These are phyloP conservation scores for Zygoascus bituminiphila DNA, from an alignment of 805 yeast genomes.

Conservation along the genomic window DNA sequence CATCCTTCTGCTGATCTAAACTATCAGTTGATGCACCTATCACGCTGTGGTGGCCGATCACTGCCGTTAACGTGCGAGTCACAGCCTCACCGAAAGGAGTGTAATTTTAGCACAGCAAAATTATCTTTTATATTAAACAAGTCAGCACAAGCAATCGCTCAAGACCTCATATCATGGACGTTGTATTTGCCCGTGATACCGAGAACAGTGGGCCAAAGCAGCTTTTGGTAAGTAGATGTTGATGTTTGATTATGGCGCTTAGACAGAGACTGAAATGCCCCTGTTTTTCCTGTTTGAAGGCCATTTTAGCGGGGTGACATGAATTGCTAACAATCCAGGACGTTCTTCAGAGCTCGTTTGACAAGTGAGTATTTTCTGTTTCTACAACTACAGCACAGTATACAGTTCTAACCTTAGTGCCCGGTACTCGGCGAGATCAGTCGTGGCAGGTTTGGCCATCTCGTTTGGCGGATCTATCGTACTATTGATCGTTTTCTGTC, in stretches of 20 bases:
- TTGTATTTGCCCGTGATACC: not conserved
- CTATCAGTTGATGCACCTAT: too few species aligned
- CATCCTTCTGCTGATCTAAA: too few species aligned
- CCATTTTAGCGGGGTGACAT: not conserved
- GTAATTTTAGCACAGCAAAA: not conserved
- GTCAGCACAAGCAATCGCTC: too few species aligned
- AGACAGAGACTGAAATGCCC: too few species aligned
- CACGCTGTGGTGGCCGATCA: too few species aligned
- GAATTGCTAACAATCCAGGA: not conserved
- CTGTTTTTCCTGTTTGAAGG: too few species aligned
- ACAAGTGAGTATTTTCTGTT: not conserved
- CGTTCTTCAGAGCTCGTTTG: not conserved
- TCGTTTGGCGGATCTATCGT: slow-evolving; percentile 28
- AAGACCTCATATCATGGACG: not conserved
- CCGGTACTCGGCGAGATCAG: slow-evolving; percentile 27
- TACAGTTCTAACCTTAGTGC: slow-evolving; percentile 10
- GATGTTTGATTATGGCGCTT: too few species aligned
- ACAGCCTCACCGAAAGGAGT: not conserved
- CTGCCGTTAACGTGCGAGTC: not conserved
- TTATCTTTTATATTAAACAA: not conserved
- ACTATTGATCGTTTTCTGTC: slow-evolving; percentile 22
- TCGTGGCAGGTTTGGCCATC: slow-evolving; percentile 29
- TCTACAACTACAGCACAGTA: too few species aligned
- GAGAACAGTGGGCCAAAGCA: not conserved
- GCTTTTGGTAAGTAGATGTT: slow-evolving; percentile 4